Evolutionary conservation across 345 rosid genomes (phyloP), one percentile per base, ranked within the genome.

Genomic region (Anacardium occidentale): DNA sequence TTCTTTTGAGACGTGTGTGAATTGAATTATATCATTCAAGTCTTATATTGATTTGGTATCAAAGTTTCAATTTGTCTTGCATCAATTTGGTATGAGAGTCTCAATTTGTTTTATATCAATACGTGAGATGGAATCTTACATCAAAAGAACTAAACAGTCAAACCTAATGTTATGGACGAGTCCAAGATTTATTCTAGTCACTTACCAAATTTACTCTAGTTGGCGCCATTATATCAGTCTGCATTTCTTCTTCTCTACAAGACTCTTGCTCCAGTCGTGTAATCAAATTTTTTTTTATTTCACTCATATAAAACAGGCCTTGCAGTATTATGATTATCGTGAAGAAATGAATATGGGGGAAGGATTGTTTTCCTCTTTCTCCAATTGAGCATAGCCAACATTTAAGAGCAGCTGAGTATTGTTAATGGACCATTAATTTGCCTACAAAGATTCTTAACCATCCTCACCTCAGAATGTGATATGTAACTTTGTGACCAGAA

Each of bases 61-160:
- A n/a, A n/a, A n/a, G n/a, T n/a, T n/a, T n/a, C n/a, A n/a, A n/a
- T n/a, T n/a, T n/a, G n/a, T n/a, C n/a, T n/a, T n/a, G n/a, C n/a
- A n/a, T n/a, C n/a, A n/a, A n/a, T n/a, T n/a, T n/a, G n/a, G n/a
- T n/a, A n/a, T n/a, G n/a, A n/a, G n/a, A n/a, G n/a, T n/a, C n/a
- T n/a, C n/a, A n/a, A n/a, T n/a, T n/a, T n/a, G n/a, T n/a, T n/a
- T n/a, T n/a, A n/a, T n/a, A n/a, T n/a, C n/a, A n/a, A n/a, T n/a
- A n/a, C n/a, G 98, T 94, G 79, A 90, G 79, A 15, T 92, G 98
- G 98, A 92, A 94, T 74, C 98, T 98, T 6, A 87, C 63, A 94
- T 94, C 45, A 94, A 89, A 74, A 90, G 91, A 81, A 77, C 93
- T 22, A 97, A 92, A 87, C 88, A 88, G 70, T 85, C 97, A 0